Base-by-base conservation (phyloP, 192 early-diverging fungal genomes). In the Polychytrium aggregatum region DNA sequence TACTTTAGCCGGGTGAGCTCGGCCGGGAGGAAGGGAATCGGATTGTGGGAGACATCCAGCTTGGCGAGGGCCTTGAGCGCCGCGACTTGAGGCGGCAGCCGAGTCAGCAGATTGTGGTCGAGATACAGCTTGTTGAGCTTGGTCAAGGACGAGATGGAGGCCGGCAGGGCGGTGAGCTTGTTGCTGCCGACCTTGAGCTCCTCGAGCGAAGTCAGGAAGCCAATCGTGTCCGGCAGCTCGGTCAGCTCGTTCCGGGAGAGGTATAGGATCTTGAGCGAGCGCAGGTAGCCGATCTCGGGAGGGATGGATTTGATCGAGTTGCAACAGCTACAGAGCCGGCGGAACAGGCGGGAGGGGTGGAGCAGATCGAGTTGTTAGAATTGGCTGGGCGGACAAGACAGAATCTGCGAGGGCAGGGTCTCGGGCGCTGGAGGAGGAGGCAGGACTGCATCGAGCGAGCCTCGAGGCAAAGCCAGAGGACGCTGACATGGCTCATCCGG, bases 231-330 rank as follows among this genome's bases (percentile, higher is more conserved):
- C 2, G 88, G 88, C 0, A 92, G 57, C 9, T 25, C 34, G 3
- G 59, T 61, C 6, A 91, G 58, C 20, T 52, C 63, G 62, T 91
- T 91, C 34, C 70, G 62, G 13, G 81, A 65, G 2, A 89, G 50
- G 40, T 79, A 72, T 10, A 89, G 69, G 4, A 62, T 52, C 6
- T 64, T 70, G n/a, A 91, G 56, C 55, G 79, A 81, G 30, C 70
- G 64, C 46, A 91, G 55, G 42, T 82, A 78, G 6, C 85, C 85
- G 44, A 91, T 79, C 44, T 84, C 76, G 2, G 71, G 56, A 21
- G 88, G 88, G 48, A 91, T 70, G 35, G 58, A 50, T n/a, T 57
- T 64, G 17, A 90, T 54, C 41, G 71, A 59, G 53, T 90, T 90
- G 67, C 79, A 79, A 59, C 82, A 88, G 53, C 86, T 88, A 51